Conservation (phyloP, 2,329 filamentous ascomycete species). For the Coniella lustricola region DNA sequence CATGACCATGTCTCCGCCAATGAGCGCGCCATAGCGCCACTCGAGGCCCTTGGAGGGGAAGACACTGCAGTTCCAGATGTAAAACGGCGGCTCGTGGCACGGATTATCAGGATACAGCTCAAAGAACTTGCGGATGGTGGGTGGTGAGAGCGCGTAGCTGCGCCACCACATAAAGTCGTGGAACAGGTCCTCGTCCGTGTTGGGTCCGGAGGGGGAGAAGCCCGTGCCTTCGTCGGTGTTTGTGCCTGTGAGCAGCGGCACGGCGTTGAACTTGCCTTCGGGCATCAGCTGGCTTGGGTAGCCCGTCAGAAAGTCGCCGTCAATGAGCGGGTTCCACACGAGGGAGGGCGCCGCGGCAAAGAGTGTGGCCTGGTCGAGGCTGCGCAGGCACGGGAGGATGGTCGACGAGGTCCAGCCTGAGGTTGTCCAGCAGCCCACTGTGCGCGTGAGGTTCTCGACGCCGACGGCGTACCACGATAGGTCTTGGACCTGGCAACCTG, state of each 20-base stretch:
- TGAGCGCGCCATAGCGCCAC: slow-evolving; percentile 38
- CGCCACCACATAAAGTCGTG: slow-evolving; percentile 35
- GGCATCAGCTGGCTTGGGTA: slow-evolving; percentile 39
- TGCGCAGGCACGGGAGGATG: slow-evolving; percentile 31
- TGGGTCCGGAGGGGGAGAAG: slow-evolving; percentile 31
- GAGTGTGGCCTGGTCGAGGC: slow-evolving; percentile 25
- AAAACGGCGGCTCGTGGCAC: slow-evolving; percentile 36
- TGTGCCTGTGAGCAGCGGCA: slow-evolving; percentile 40
- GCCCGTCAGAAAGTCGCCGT: slow-evolving; percentile 40
- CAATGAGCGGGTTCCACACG: slow-evolving; percentile 37
- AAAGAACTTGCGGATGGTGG: slow-evolving; percentile 35
- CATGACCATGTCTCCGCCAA: slow-evolving; percentile 43
- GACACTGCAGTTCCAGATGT: slow-evolving; percentile 30
- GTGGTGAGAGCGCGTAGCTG: slow-evolving; percentile 38
- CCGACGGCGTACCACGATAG: slow-evolving; percentile 28
- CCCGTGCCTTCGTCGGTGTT: slow-evolving; percentile 42
- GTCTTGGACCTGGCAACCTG: slow-evolving; percentile 20
- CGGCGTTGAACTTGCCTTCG: slow-evolving; percentile 33
- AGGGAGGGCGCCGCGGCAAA: slow-evolving; percentile 29
- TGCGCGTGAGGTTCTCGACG: slow-evolving; percentile 29
- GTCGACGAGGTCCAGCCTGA: slow-evolving; percentile 20
- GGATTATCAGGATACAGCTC: slow-evolving; percentile 43
- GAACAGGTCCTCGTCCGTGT: slow-evolving; percentile 38
- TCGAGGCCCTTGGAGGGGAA: slow-evolving; percentile 28
- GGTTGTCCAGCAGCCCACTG: slow-evolving; percentile 28